These are phyloP conservation scores for Spergularia marina DNA, from an alignment of 148 eudicot genomes.

Conservation along the genomic window DNA sequence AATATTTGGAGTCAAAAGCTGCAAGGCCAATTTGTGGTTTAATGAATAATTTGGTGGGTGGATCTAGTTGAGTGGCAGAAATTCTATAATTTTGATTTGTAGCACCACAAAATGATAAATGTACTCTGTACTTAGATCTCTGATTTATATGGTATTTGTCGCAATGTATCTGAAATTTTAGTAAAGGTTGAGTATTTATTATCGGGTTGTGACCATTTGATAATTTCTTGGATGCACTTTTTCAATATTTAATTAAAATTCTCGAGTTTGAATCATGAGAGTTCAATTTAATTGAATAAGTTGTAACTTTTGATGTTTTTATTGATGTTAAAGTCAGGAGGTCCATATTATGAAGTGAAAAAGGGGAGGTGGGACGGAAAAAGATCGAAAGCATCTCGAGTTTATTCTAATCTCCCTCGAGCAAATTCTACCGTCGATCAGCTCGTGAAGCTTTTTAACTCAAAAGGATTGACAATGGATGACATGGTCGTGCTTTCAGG, in stretches of 20 bases:
- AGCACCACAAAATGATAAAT: no score
- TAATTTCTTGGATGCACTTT: no score
- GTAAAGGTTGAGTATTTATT: no score
- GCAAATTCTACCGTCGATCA: conserved; percentile 64
- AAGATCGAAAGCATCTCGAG: conserved; percentile 57
- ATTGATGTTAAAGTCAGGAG: conserved; percentile 52
- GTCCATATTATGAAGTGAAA: conserved; percentile 80
- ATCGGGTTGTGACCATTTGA: no score
- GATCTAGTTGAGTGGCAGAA: not conserved
- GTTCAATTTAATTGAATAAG: no score
- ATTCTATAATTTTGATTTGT: no score
- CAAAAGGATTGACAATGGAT: conserved; percentile 61
- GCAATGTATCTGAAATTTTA: no score
- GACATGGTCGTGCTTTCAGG: conserved; percentile 86
- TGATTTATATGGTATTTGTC: no score
- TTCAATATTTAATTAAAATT: no score
- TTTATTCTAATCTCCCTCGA: conserved; percentile 49
- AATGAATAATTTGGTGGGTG: not conserved
- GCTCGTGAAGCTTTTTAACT: conserved; percentile 52
- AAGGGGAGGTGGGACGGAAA: conserved; percentile 94
- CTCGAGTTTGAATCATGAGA: no score
- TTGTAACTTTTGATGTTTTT: no score
- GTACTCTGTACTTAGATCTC: no score
- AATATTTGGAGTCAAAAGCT: conserved; percentile 16
- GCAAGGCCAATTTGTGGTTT: not conserved